phyloP scores from a whole-genome alignment of 345 rosid species.

The Triadica sebifera region DNA sequence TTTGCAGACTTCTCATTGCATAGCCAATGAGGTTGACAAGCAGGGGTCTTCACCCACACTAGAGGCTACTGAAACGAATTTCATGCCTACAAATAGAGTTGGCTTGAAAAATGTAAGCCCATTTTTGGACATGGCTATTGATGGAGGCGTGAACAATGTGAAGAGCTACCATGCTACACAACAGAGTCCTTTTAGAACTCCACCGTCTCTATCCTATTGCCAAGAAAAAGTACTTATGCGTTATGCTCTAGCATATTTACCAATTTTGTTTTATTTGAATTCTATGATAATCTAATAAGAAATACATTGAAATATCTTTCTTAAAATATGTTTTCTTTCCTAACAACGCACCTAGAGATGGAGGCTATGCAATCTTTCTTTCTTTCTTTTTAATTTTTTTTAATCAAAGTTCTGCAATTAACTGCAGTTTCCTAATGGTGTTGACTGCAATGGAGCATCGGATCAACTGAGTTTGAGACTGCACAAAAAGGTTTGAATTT shows the following conservation, averaged over 20 bases:
- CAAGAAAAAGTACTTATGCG: conserved; percentile 53
- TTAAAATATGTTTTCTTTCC: not conserved
- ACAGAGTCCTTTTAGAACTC: conserved; percentile 89
- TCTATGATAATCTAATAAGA: conserved; percentile 6
- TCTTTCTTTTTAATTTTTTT: too few relatives aligned
- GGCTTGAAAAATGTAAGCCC: conserved; percentile 47
- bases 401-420: conserved; percentile 8
- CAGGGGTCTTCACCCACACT: conserved; percentile 48
- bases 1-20: conserved; percentile 34
- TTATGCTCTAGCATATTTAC: not conserved
- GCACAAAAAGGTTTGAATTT: conserved; percentile 70
- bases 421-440: conserved; percentile 44
- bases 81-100: conserved; percentile 32
- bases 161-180: conserved; percentile 31
- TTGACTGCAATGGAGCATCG: conserved; percentile 41
- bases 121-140: conserved; percentile 30
- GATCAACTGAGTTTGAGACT: conserved; percentile 47
- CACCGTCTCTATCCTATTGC: conserved; percentile 68
- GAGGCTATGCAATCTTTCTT: not conserved
- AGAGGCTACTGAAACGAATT: conserved; percentile 38
- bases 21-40: conserved; percentile 42
- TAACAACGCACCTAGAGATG: not conserved
- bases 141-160: conserved; percentile 21
- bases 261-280: not conserved
- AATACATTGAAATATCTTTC: not conserved